Evolutionary conservation across 2,329 filamentous ascomycete genomes (phyloP).

Genomic region (Aureobasidium lini): DNA sequence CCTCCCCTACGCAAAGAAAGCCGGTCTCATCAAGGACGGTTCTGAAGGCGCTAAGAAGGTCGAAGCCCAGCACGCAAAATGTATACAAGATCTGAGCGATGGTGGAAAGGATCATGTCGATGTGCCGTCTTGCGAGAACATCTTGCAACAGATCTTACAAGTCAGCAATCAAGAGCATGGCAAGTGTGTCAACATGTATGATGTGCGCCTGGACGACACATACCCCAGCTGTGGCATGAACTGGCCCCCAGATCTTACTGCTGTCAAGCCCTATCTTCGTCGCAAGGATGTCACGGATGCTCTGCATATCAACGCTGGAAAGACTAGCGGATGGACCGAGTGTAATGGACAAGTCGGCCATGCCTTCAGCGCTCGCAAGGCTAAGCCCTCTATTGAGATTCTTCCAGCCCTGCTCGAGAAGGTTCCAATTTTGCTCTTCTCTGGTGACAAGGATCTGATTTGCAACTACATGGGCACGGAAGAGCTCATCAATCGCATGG

Average conservation of each 20-base stretch:
- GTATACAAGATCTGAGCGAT: constrained; percentile 54
- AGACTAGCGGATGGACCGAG: constrained; percentile 83
- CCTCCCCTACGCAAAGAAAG: constrained; percentile 70
- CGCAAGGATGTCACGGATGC: constrained; percentile 70
- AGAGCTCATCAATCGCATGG: constrained; percentile 77
- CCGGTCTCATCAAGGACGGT: constrained; percentile 61
- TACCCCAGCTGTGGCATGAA: constrained; percentile 90
- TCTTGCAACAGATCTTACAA: constrained; percentile 66
- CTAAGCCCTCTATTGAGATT: constrained; percentile 63
- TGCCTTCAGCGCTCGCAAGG: constrained; percentile 63
- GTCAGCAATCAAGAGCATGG: constrained; percentile 50
- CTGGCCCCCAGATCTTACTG: constrained; percentile 81
- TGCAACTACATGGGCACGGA: constrained; percentile 97
- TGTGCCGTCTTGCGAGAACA: constrained; percentile 62
- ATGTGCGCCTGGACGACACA: constrained; percentile 74
- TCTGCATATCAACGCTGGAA: constrained; percentile 73
- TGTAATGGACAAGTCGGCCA: constrained; percentile 72
- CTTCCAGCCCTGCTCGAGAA: constrained; percentile 72
- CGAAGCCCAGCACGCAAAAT: constrained; percentile 61
- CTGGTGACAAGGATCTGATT: constrained; percentile 86
- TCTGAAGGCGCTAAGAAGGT: constrained; percentile 57
- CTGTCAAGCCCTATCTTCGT: constrained; percentile 77
- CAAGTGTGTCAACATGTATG: constrained; percentile 91
- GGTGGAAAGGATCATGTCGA: constrained; percentile 58
- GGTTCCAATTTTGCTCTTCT: constrained; percentile 79